Conservation (phyloP, 129 eudicot genomes). For the Tagetes erecta region DNA sequence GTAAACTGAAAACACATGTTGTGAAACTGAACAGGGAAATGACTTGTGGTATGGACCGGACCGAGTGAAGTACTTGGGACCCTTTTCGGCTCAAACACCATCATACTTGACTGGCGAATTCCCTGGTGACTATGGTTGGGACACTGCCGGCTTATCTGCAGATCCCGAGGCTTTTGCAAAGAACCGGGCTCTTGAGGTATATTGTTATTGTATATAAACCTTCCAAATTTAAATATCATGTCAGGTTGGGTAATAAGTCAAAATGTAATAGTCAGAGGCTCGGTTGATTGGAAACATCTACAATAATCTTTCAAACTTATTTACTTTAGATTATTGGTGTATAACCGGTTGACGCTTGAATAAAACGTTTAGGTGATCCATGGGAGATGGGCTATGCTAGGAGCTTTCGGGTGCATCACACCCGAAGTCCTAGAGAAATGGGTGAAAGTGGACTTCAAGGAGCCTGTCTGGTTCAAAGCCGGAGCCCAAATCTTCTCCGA, state of each 20-base stretch:
- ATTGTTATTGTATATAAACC: neutral
- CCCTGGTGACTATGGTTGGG: slow-evolving; percentile 47
- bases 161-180: slow-evolving; percentile 46
- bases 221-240: neutral
- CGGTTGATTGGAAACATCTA: neutral
- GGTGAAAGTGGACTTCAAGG: slow-evolving; percentile 46
- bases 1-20: neutral
- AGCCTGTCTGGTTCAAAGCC: slow-evolving; percentile 51
- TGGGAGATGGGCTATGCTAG: slow-evolving; percentile 45
- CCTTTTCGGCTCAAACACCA: slow-evolving; percentile 48
- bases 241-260: neutral
- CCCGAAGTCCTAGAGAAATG: slow-evolving; percentile 46
- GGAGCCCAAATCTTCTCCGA: slow-evolving; percentile 49
- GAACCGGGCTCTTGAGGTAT: slow-evolving; percentile 48
- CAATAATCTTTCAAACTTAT: neutral
- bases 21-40: slow-evolving; percentile 35
- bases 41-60: slow-evolving; percentile 49
- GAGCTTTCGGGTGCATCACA: slow-evolving; percentile 41
- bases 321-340: neutral
- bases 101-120: slow-evolving; percentile 44
- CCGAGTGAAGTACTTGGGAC: slow-evolving; percentile 50
- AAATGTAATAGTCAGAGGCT: neutral
- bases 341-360: neutral
- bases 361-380: slow-evolving; percentile 31
- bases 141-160: slow-evolving; percentile 43